A percentile compares a stretch with the other conserved stretches of the same genome.
phyloP scores from a whole-genome alignment of 1,139 yeast genomes.

The Sugiyamaella grinbergsii region DNA sequence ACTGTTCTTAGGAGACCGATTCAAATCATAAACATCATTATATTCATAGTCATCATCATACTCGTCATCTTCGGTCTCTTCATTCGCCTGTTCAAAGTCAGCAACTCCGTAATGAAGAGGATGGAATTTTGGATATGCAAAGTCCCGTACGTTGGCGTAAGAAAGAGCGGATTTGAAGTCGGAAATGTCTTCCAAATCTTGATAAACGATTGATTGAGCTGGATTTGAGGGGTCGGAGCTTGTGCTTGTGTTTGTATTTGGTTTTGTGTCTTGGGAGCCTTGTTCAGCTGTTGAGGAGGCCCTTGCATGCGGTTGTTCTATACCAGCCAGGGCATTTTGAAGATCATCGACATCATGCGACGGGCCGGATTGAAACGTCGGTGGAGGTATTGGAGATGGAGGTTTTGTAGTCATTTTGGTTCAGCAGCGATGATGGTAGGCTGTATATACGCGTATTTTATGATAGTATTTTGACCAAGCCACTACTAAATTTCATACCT shows the following conservation, averaged over 20 bases:
- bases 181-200: conserved; percentile 16
- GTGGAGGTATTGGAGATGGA: conserved; percentile 10
- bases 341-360: conserved; percentile 17
- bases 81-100: conserved; percentile 26
- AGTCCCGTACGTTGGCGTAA: conserved; percentile 63
- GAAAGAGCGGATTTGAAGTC: conserved; percentile 32
- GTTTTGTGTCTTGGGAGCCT: not conserved
- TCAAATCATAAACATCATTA: conserved; percentile 25
- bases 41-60: conserved; percentile 33
- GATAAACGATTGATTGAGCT: conserved; percentile 11
- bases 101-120: conserved; percentile 65
- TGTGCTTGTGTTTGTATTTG: not conserved
- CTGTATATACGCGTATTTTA: not conserved
- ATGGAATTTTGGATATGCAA: conserved; percentile 68
- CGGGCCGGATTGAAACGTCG: conserved; percentile 15
- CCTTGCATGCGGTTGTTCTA: conserved; percentile 8
- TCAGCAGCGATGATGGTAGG: too few relatives aligned
- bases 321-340: conserved; percentile 11
- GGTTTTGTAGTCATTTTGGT: conserved; percentile 15
- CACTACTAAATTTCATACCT: too few relatives aligned
- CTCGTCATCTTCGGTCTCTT: conserved; percentile 27
- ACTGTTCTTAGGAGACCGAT: not conserved
- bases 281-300: not conserved
- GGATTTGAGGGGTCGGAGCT: too few relatives aligned
- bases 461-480: too few relatives aligned